Conservation (phyloP, 352 stramenopile species). For the Phytophthora brassicae region DNA sequence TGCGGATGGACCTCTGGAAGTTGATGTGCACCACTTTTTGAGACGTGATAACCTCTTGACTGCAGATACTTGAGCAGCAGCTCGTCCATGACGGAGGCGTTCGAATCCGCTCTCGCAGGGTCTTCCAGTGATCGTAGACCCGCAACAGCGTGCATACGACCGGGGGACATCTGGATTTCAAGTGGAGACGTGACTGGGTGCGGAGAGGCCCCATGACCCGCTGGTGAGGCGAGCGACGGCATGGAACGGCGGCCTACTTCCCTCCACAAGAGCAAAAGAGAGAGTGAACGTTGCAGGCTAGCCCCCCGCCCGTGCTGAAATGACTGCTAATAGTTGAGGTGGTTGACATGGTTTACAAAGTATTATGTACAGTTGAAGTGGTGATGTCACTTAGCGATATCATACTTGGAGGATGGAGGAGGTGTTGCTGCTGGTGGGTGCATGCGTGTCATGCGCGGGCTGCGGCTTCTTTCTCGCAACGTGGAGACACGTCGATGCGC, state of each 20-base stretch:
- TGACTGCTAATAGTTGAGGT: background rate
- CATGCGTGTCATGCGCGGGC: constrained; percentile 63
- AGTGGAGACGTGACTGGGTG: constrained; percentile 8
- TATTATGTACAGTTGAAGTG: constrained; percentile 7
- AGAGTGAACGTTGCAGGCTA: constrained; percentile 9
- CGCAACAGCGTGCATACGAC: constrained; percentile 6
- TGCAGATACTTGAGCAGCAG: constrained; percentile 73
- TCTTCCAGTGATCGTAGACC: constrained; percentile 4
- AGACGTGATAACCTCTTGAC: constrained; percentile 54
- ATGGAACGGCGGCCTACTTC: constrained; percentile 12
- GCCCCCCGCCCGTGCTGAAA: constrained; percentile 2
- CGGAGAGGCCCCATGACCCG: constrained; percentile 13
- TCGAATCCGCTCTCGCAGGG: constrained; percentile 15
- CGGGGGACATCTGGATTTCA: background rate
- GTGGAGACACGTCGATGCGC: constrained; percentile 64
- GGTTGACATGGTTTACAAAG: too few species aligned
- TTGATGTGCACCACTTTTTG: constrained; percentile 12
- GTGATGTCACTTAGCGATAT: background rate
- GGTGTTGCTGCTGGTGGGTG: constrained; percentile 50
- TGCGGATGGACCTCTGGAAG: background rate
- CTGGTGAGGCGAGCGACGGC: constrained; percentile 22
- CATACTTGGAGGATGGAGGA: constrained; percentile 34
- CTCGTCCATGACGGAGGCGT: constrained; percentile 55
- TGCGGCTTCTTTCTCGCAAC: constrained; percentile 71
- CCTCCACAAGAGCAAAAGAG: constrained; percentile 26